A percentile compares a stretch with the other conserved stretches of the same genome.
Evolutionary conservation across 345 rosid genomes (phyloP).

Genomic region (Lepidium africanum): DNA sequence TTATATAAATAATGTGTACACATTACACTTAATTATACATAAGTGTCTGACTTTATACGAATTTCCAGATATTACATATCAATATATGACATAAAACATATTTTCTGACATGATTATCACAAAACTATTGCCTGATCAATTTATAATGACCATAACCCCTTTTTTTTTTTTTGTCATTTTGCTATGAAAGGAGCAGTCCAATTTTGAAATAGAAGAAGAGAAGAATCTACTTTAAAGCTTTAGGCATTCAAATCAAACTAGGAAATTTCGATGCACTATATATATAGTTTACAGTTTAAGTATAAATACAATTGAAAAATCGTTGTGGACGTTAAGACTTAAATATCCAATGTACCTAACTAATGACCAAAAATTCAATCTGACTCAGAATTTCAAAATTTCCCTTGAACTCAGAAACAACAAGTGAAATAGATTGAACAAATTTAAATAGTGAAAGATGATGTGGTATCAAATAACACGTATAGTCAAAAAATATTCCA

Average conservation of each 20-base stretch:
- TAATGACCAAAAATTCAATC: conserved; percentile 9
- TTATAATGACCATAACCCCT: not conserved
- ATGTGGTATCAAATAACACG: not conserved
- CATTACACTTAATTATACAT: no score
- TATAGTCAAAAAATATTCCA: conserved; percentile 15
- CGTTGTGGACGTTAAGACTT: conserved; percentile 20
- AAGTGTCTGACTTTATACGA: no score
- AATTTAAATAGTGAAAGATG: not conserved
- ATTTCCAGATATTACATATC: no score
- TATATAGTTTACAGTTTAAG: not conserved
- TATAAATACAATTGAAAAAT: not conserved
- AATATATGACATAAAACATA: no score
- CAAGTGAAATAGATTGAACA: not conserved
- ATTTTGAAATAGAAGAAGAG: not conserved
- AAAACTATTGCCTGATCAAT: not conserved
- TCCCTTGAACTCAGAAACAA: conserved; percentile 5
- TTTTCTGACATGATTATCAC: not conserved
- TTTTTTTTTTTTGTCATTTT: conserved; percentile 9
- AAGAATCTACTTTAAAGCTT: conserved; percentile 9
- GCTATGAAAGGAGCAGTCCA: not conserved
- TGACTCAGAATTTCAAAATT: not conserved
- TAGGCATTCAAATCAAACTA: conserved; percentile 9
- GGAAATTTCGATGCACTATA: not conserved
- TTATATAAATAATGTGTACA: not conserved
- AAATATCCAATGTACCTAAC: conserved; percentile 17